Conservation (phyloP, 495 filamentous ascomycete species). For the Collariella sp. region DNA sequence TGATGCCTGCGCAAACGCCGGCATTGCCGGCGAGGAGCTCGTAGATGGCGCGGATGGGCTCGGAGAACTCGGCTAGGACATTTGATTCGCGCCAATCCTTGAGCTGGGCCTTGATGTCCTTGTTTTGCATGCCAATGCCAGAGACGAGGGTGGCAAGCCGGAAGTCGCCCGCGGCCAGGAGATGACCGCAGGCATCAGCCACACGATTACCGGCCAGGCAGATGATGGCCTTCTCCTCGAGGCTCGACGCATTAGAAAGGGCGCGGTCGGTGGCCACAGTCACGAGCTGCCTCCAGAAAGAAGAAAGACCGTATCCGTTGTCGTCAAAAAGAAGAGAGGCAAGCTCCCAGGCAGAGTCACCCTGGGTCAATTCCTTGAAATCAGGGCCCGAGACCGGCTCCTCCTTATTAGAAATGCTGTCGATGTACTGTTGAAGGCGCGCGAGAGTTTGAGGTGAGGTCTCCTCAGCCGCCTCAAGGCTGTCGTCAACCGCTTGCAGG, state of each 20-base stretch:
- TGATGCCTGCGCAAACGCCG: constrained; percentile 67
- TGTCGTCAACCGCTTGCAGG: constrained; percentile 16
- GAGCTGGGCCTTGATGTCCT: constrained; percentile 68
- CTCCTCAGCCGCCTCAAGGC: constrained; percentile 5
- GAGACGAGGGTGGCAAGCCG: constrained; percentile 76
- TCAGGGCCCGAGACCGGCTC: constrained; percentile 14
- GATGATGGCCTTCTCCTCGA: constrained; percentile 78
- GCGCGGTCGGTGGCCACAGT: constrained; percentile 44
- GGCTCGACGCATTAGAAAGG: constrained; percentile 41
- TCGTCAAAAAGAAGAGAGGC: constrained; percentile 83
- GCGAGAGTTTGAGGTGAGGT: constrained; percentile 10
- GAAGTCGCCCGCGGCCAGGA: constrained; percentile 64
- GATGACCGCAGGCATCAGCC: constrained; percentile 67
- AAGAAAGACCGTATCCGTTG: constrained; percentile 45
- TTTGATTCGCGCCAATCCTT: constrained; percentile 74
- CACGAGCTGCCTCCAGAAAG: constrained; percentile 59
- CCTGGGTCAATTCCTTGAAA: constrained; percentile 34
- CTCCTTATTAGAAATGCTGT: constrained; percentile 14
- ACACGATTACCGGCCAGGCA: constrained; percentile 69
- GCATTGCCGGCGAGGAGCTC: constrained; percentile 82
- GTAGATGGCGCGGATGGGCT: constrained; percentile 78
- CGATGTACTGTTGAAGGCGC: constrained; percentile 27
- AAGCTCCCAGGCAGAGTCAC: constrained; percentile 63
- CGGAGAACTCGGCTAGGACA: constrained; percentile 75
- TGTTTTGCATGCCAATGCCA: constrained; percentile 61